A percentile compares a stretch with the other conserved stretches of the same genome.
Conservation (phyloP, 768 basidiomycete species). For the Pulveroboletus sp. region DNA sequence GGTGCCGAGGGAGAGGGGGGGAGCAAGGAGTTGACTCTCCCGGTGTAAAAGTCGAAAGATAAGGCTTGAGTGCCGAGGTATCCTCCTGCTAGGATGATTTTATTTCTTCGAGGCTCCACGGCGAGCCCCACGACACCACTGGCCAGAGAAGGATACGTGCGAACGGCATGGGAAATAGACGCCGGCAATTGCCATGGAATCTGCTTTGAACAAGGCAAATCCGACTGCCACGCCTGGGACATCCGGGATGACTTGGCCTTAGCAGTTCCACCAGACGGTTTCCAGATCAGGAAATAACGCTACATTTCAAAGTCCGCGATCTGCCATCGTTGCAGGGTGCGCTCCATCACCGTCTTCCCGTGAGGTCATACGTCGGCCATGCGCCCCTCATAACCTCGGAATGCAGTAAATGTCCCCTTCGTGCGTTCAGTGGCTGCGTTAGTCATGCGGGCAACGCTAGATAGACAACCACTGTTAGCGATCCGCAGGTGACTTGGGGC, state of each 20-base stretch:
- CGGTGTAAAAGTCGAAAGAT: not conserved
- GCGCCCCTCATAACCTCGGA: too few relatives aligned
- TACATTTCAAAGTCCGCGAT: slow-evolving; percentile 1
- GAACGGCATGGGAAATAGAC: not conserved
- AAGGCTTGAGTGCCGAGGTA: not conserved
- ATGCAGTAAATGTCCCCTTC: too few relatives aligned
- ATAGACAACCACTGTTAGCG: too few relatives aligned
- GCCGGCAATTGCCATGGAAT: not conserved
- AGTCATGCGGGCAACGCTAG: too few relatives aligned
- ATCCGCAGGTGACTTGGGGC: too few relatives aligned
- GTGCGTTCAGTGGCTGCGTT: too few relatives aligned
- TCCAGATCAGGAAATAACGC: not conserved
- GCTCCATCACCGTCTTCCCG: too few relatives aligned
- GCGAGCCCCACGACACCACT: not conserved
- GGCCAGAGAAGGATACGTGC: slow-evolving; percentile 3
- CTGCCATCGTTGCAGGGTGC: slow-evolving; percentile 5
- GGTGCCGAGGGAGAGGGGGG: not conserved
- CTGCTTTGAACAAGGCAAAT: not conserved
- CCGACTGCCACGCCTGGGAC: too few relatives aligned
- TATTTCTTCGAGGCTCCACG: not conserved
- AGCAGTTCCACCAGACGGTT: not conserved
- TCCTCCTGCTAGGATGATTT: too few relatives aligned
- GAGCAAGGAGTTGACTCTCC: not conserved
- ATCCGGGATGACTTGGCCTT: too few relatives aligned
- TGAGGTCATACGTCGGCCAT: too few relatives aligned